Evolutionary conservation across 148 eudicot genomes (phyloP), one percentile per base, ranked within the genome.

Genomic region (Arbutus unedo): DNA sequence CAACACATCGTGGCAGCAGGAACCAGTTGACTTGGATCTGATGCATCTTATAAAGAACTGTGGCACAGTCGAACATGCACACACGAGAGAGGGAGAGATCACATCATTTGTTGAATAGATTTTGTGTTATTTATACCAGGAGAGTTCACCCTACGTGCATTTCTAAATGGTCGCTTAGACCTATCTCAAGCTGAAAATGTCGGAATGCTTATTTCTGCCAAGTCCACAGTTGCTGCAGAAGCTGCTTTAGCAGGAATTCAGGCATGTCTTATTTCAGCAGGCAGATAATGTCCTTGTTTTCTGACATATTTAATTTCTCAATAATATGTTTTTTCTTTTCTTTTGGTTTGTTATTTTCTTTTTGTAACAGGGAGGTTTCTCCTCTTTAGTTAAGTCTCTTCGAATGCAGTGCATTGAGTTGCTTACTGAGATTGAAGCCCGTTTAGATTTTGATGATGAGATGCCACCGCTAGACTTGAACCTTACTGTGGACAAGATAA

Each of bases 401-500:
- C 91, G 98, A 88, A 87, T 82, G 19, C 91, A 89, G 72, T 96
- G 99, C 90, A 91, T 96, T 62, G 97, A 91, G 85, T 85, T 96
- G 83, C 98, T 96, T 79, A 87, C 95, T 25, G 99, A 96, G 88
- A 94, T 96, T 85, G 99, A 96, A 90, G 99, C 99, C 78, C 99
- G 96, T 76, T 90, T 96, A 77, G 99, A 96, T 89, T 96, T 96
- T 82, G 99, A 96, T 80, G 99, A 96, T 88, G 99, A 96, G 89
- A 93, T 96, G 99, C 96, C 99, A 81, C 96, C 93, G 2, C 67
- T 96, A 79, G 98, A 94, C 81, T 8, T 87, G 76, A 78, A 81
- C 79, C 79, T 88, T 9, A 74, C 89, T 38, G 79, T 57, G 81
- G 84, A 83, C 48, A 93, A 86, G 78, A 90, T 93, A 85, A 89